phyloP scores from a whole-genome alignment of 2,329 filamentous ascomycete genomes.

The Cephalotrichum gorgonifer region DNA sequence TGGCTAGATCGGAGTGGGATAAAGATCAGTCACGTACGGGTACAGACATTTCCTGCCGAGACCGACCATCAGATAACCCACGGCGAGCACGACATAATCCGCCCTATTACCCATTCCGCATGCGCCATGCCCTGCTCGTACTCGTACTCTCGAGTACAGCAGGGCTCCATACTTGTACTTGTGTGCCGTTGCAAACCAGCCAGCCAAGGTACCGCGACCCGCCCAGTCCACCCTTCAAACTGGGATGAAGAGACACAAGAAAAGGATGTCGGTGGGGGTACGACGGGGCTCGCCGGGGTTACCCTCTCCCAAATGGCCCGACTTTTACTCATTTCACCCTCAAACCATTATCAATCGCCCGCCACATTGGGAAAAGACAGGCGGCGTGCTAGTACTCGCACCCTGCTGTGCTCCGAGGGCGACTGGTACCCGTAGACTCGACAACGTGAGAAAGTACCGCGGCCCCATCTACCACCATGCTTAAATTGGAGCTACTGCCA shows the following conservation, averaged over 20 bases:
- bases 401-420: background rate
- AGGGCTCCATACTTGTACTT: no score
- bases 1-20: no score
- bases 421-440: background rate
- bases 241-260: background rate
- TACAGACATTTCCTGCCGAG: no score
- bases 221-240: background rate
- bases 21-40: no score
- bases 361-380: background rate
- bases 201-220: no score
- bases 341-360: constrained; percentile 3
- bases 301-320: background rate
- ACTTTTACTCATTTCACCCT: background rate
- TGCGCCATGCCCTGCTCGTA: no score
- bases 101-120: no score
- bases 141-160: no score
- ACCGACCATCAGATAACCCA: no score
- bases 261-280: background rate
- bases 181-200: no score
- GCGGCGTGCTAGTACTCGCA: background rate
- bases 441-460: background rate
- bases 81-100: no score
- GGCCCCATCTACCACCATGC: background rate
- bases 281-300: background rate
- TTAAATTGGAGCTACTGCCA: background rate